Evolutionary conservation across 768 basidiomycete genomes (phyloP), one percentile per base, ranked within the genome.

Genomic region (Cubamyces lactineus): DNA sequence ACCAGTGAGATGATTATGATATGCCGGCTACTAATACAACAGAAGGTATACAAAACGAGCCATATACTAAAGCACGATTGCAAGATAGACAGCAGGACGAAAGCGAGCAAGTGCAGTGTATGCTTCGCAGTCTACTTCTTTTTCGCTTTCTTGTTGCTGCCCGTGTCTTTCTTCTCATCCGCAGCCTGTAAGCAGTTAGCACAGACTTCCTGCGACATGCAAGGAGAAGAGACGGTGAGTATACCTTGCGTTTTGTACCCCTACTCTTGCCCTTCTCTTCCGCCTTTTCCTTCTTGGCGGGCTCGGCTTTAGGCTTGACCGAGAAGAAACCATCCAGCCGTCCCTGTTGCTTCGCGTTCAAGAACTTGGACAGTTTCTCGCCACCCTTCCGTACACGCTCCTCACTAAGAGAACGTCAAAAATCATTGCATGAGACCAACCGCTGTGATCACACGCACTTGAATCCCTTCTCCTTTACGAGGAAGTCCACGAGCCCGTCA

Each of bases 391-490:
- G 86, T 3, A 99, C 94, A 21, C 97, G 89, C 11, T 99, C 97
- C 80, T 98, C 97, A 67, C 96, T 98, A 70, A 21, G 23, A 21
- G 63, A 53, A 19, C 49, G 48, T 28, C 42, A 51, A n/a, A n/a
- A 17, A 21, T 38, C 19, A 49, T 34, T 4, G 17, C 24, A 13
- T 41, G 53, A 30, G 12, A 38, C 43, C 28, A 43, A 30, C 4
- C 15, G 5, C 15, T 8, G 11, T 15, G 46, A 24, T 11, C 40
- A 17, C 34, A 77, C 88, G 59, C 66, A 97, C 96, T 89, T 96
- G 86, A 99, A 99, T 6, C 97, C 97, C 73, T 99, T 98, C 71
- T 98, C 92, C 40, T 77, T 86, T 16, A 98, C 96, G 23, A 99
- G 74, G 76, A 98, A 99, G 47, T 98, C 85, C 5, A 99, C 87